Evolutionary conservation across 169 alveolate species (phyloP).

Genomic region (Hepatocystis sp.): DNA sequence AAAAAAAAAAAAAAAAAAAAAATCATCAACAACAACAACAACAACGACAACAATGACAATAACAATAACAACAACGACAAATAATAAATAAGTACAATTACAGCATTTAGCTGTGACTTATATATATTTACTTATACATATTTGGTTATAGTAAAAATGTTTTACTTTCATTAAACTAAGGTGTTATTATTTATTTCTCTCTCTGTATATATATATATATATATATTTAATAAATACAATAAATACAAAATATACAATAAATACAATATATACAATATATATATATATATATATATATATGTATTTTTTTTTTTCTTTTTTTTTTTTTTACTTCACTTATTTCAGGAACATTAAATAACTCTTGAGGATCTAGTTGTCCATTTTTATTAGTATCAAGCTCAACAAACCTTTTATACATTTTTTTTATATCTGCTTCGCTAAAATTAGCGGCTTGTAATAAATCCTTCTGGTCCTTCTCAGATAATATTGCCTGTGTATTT

Average conservation of each 20-base stretch:
- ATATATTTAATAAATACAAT: no score
- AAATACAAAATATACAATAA: no score
- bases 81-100: no score
- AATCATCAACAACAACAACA: background rate
- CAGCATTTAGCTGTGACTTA: no score
- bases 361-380: conserved; percentile 96
- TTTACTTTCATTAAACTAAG: no score
- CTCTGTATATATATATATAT: no score
- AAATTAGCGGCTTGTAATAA: conserved; percentile 90
- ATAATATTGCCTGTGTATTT: conserved; percentile 66
- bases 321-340: conserved; percentile 87
- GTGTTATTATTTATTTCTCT: no score
- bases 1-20: background rate
- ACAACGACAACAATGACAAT: no score
- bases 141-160: no score
- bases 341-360: conserved; percentile 96
- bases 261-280: no score
- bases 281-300: background rate
- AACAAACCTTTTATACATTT: conserved; percentile 92
- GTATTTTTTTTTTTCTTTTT: background rate
- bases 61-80: no score
- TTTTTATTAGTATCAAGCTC: conserved; percentile 94
- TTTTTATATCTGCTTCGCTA: conserved; percentile 93
- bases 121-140: no score
- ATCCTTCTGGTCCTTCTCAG: conserved; percentile 85